These are phyloP conservation scores for Metschnikowia noctiluminum DNA, from an alignment of 805 yeast genomes.

Conservation along the genomic window DNA sequence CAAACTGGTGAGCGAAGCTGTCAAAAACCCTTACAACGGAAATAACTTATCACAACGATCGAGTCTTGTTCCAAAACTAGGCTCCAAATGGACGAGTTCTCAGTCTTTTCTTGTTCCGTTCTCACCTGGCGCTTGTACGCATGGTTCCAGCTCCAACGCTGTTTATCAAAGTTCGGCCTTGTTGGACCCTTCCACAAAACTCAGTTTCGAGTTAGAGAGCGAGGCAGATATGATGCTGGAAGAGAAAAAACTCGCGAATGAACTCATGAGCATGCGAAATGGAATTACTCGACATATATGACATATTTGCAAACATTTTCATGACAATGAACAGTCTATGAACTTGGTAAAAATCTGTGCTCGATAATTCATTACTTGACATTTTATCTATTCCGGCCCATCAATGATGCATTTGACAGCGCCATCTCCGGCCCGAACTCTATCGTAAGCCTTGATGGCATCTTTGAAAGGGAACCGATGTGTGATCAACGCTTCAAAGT, in stretches of 20 bases:
- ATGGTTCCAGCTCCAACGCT: neutral
- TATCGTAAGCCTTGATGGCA: slow-evolving; percentile 73
- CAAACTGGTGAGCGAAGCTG: slow-evolving; percentile 7
- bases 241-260: slow-evolving; percentile 9
- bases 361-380: too few species aligned
- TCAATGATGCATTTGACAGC: slow-evolving; percentile 78
- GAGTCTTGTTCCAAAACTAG: neutral
- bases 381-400: slow-evolving; percentile 53
- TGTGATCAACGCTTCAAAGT: slow-evolving; percentile 67
- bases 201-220: neutral
- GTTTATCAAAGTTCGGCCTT: neutral
- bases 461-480: slow-evolving; percentile 70
- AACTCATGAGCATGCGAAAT: slow-evolving; percentile 11
- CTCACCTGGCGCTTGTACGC: slow-evolving; percentile 2
- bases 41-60: neutral
- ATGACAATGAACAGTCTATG: neutral
- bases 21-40: slow-evolving; percentile 6
- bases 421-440: slow-evolving; percentile 60
- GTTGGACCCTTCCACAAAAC: neutral
- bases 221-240: neutral
- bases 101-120: slow-evolving; percentile 4
- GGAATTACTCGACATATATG: slow-evolving; percentile 1
- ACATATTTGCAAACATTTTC: neutral
- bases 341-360: neutral
- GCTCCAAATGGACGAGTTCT: neutral